phyloP scores from a whole-genome alignment of 495 filamentous ascomycete genomes.

The Aspergillus funiculosus region DNA sequence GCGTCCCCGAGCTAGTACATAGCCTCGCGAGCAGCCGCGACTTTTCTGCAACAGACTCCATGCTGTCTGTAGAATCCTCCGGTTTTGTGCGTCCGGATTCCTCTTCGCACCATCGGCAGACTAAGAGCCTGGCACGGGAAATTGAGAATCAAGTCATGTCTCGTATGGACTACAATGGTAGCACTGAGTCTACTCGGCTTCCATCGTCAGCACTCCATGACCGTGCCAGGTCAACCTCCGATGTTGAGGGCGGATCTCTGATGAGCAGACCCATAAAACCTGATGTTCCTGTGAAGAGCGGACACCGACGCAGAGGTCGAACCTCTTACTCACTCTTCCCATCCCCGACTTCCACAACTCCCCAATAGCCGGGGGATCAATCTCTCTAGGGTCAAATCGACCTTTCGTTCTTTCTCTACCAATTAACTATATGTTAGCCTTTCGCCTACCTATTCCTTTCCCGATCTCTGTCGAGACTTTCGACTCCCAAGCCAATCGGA shows the following conservation, averaged over 20 bases:
- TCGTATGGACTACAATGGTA: conserved; percentile 25
- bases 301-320: conserved; percentile 25
- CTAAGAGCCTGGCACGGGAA: conserved; percentile 37
- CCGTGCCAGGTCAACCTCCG: conserved; percentile 36
- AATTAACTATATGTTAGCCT: background rate
- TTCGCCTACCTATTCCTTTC: conserved; percentile 6
- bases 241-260: conserved; percentile 20
- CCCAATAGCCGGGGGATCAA: conserved; percentile 6
- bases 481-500: conserved; percentile 6
- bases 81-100: conserved; percentile 24
- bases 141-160: conserved; percentile 27
- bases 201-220: conserved; percentile 23
- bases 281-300: conserved; percentile 8
- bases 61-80: conserved; percentile 26
- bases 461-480: background rate
- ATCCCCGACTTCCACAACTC: conserved; percentile 16
- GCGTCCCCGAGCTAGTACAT: conserved; percentile 51
- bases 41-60: conserved; percentile 31
- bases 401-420: background rate
- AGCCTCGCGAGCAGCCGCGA: conserved; percentile 46
- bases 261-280: conserved; percentile 7
- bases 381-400: background rate
- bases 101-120: conserved; percentile 36
- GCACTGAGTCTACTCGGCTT: conserved; percentile 22
- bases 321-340: conserved; percentile 46